Conservation (phyloP, 495 filamentous ascomycete species). For the Neurospora sp. region DNA sequence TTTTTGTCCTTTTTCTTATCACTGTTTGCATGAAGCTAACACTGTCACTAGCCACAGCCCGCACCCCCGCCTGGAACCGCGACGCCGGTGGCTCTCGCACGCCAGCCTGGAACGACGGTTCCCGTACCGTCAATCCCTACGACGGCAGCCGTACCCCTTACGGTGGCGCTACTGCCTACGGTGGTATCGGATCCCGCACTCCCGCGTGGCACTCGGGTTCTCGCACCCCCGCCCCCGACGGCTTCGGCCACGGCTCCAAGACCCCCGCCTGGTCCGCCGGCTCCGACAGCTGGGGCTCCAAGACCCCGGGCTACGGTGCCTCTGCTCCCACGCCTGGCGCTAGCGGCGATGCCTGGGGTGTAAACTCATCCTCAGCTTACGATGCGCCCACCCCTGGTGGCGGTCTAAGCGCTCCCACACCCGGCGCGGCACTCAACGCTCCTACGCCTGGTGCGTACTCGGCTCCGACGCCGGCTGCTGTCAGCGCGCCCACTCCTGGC, state of each 20-base stretch:
- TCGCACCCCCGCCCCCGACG: slow-evolving; percentile 52
- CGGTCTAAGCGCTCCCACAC: slow-evolving; percentile 58
- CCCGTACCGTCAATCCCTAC: slow-evolving; percentile 66
- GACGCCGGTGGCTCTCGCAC: slow-evolving; percentile 53
- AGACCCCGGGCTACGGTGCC: slow-evolving; percentile 62
- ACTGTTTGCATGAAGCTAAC: slow-evolving; percentile 11
- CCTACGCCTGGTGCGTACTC: slow-evolving; percentile 69
- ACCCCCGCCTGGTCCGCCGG: slow-evolving; percentile 55
- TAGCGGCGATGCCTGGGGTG: slow-evolving; percentile 37
- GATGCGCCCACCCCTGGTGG: slow-evolving; percentile 74
- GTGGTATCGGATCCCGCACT: slow-evolving; percentile 38
- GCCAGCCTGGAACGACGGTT: slow-evolving; percentile 70
- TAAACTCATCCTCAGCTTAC: slow-evolving; percentile 46
- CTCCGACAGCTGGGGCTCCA: slow-evolving; percentile 62
- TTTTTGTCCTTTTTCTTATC: slow-evolving; percentile 1
- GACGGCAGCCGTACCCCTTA: slow-evolving; percentile 72
- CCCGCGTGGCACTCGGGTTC: slow-evolving; percentile 43
- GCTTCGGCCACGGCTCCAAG: slow-evolving; percentile 60
- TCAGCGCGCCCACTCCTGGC: slow-evolving; percentile 66
- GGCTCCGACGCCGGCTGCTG: slow-evolving; percentile 55
- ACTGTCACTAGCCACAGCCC: slow-evolving; percentile 35
- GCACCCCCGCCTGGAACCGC: slow-evolving; percentile 58
- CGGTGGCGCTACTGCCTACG: slow-evolving; percentile 49
- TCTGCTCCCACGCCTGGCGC: slow-evolving; percentile 47
- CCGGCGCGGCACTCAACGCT: slow-evolving; percentile 52